Percentiles rank a stretch among this genome's conserved stretches.
Conservation (phyloP, 2,329 filamentous ascomycete species). For the Penicillium fuscoglaucum region DNA sequence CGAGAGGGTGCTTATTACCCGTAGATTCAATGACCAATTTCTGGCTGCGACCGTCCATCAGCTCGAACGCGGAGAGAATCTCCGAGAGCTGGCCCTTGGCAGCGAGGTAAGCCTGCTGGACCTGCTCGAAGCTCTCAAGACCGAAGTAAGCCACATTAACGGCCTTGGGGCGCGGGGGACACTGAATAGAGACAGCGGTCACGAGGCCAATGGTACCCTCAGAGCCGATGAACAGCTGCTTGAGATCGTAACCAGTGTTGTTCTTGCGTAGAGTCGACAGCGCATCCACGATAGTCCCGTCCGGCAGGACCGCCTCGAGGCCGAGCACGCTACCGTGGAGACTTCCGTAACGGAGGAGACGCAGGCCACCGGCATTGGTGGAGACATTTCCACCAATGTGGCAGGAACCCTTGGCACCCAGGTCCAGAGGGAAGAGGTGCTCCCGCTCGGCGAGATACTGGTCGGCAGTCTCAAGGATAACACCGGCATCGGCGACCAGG, state of each 20-base stretch:
- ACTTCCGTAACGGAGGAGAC: constrained; percentile 88
- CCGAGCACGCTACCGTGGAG: constrained; percentile 91
- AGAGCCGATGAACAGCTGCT: constrained; percentile 93
- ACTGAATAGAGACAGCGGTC: constrained; percentile 84
- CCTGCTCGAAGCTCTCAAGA: constrained; percentile 84
- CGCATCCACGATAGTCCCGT: constrained; percentile 89
- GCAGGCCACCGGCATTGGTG: constrained; percentile 90
- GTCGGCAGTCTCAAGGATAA: constrained; percentile 86
- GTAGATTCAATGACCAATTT: constrained; percentile 72
- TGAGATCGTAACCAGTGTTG: constrained; percentile 97
- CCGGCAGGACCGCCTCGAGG: constrained; percentile 87
- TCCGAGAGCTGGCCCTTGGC: constrained; percentile 89
- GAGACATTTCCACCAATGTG: constrained; percentile 95
- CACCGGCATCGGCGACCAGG: constrained; percentile 85
- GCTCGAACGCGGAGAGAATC: constrained; percentile 94
- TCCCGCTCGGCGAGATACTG: constrained; percentile 77
- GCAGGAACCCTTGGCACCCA: constrained; percentile 97
- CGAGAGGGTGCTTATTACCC: constrained; percentile 75
- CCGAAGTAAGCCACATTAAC: constrained; percentile 96
- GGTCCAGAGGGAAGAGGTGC: constrained; percentile 91
- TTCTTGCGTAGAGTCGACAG: constrained; percentile 90
- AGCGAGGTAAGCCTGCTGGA: constrained; percentile 79
- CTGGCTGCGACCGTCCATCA: constrained; percentile 89
- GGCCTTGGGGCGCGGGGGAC: constrained; percentile 80
- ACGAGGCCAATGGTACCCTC: constrained; percentile 96